These are phyloP conservation scores for Desmodesmus armatus DNA, from an alignment of 139 green algal genomes.

Conservation along the genomic window DNA sequence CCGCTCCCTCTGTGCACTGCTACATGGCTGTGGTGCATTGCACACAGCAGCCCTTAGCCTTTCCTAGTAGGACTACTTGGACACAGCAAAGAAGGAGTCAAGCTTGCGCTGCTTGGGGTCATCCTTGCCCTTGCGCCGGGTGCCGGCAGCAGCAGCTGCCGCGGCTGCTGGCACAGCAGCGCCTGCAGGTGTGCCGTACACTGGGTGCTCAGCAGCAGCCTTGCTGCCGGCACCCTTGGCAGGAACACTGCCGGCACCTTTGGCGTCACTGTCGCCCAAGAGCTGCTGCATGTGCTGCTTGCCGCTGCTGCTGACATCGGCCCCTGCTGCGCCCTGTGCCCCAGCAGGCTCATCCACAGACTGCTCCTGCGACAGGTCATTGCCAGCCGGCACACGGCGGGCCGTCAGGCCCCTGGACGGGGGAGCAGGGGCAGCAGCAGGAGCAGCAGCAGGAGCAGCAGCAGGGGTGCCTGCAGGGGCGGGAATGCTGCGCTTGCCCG, in stretches of 20 bases:
- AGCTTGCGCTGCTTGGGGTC: slow-evolving; percentile 40
- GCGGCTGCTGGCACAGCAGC: neutral
- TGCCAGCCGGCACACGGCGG: neutral
- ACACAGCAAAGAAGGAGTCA: slow-evolving; percentile 10
- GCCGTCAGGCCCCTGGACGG: slow-evolving; percentile 18
- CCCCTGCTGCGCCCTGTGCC: neutral
- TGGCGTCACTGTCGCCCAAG: neutral
- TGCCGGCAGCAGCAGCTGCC: neutral
- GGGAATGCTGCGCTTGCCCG: neutral
- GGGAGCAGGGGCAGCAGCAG: slow-evolving; percentile 9
- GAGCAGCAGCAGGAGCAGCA: slow-evolving; percentile 6
- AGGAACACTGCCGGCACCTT: neutral
- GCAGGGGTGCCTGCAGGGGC: neutral
- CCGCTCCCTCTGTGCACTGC: neutral
- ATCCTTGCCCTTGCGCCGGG: neutral
- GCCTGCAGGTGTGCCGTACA: slow-evolving; percentile 17
- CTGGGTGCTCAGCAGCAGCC: slow-evolving; percentile 20
- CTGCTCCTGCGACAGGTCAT: slow-evolving; percentile 11
- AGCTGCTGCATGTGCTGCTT: slow-evolving; percentile 43
- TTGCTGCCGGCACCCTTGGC: slow-evolving; percentile 5
- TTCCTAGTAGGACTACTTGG: neutral
- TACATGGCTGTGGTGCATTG: no score
- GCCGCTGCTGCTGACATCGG: slow-evolving; percentile 2
- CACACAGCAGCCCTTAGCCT: neutral
- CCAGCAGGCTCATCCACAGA: slow-evolving; percentile 34